Evolutionary conservation across 257 asterid genomes (phyloP).

Genomic region (Solanum raphanifolium): DNA sequence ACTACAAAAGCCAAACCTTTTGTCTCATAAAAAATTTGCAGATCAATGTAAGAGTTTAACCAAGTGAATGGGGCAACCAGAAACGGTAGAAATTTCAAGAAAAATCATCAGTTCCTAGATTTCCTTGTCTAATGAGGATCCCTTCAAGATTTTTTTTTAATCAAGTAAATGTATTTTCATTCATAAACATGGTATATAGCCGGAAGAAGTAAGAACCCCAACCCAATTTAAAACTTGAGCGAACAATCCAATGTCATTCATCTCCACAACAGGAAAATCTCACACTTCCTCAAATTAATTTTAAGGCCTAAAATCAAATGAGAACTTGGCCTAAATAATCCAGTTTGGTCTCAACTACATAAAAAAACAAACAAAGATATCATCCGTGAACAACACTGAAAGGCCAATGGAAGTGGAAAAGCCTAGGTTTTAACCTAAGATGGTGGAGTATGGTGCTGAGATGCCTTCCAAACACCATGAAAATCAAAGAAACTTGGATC

Average conservation of each 20-base stretch:
- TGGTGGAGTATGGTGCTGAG: background rate
- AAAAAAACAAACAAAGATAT: background rate
- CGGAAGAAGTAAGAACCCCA: background rate
- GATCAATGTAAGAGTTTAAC: background rate
- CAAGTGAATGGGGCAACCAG: conserved; percentile 8
- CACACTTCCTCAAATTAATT: background rate
- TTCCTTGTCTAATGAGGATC: background rate
- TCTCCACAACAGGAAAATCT: background rate
- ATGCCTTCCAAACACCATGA: background rate
- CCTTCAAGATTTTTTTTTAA: background rate
- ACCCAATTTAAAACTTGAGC: background rate
- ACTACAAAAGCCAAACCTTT: background rate
- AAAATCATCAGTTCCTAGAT: background rate
- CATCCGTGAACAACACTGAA: background rate
- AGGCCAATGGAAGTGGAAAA: background rate
- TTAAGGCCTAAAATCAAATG: background rate
- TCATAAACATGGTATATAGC: background rate
- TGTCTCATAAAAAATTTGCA: background rate
- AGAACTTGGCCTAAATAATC: background rate
- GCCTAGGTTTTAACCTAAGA: background rate
- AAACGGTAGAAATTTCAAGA: background rate
- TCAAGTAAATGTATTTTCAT: background rate
- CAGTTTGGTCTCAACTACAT: background rate
- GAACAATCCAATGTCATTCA: background rate
- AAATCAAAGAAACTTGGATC: background rate